Evolutionary conservation across 2,329 filamentous ascomycete genomes (phyloP), one percentile per base, ranked within the genome.

Genomic region (Colletotrichum melonis): DNA sequence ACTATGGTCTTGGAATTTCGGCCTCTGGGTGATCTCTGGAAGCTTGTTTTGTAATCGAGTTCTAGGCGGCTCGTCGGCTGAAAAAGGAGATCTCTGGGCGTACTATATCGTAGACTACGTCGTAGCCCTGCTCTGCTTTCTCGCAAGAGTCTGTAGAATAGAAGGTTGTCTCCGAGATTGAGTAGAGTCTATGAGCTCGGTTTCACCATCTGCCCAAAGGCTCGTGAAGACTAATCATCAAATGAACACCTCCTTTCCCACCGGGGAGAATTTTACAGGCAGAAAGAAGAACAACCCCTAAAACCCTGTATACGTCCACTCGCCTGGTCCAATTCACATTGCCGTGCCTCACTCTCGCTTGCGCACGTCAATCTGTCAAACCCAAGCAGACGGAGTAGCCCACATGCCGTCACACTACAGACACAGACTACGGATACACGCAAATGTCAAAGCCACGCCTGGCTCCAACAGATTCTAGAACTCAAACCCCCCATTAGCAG

Each of bases 1-100:
- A 14, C 35, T 38, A 46, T 12, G 11, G 46, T 64, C 35, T 54
- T 55, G 58, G 52, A 38, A 46, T 30, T 42, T 52, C 19, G 26
- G 42, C 38, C 26, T 14, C 4, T 2, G 32, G 24, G 63, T 9
- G 35, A 46, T 59, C 42, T 9, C 16, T 30, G 19, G 46, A 71
- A 62, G 56, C 63, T 71, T 67, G 56, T 57, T 71, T 67, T 67
- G 46, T 60, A 42, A 26, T 60, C 32, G 7, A 19, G 19, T n/a
- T n/a, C 16, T 46, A 9, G 6, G 32, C 30, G 16, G 32, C 26
- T 59, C 9, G 14, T 8, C 2, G 11, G 11, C 32, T 26, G 5
- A 11, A 14, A n/a, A 16, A 3, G n/a, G 57, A 35, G 30, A 35
- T 35, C 9, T 11, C 19, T 38, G 11, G 14, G n/a, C 32, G 32